Evolutionary conservation across 1,139 yeast genomes (phyloP).

Genomic region (Yamadazyma songkhlaensis): DNA sequence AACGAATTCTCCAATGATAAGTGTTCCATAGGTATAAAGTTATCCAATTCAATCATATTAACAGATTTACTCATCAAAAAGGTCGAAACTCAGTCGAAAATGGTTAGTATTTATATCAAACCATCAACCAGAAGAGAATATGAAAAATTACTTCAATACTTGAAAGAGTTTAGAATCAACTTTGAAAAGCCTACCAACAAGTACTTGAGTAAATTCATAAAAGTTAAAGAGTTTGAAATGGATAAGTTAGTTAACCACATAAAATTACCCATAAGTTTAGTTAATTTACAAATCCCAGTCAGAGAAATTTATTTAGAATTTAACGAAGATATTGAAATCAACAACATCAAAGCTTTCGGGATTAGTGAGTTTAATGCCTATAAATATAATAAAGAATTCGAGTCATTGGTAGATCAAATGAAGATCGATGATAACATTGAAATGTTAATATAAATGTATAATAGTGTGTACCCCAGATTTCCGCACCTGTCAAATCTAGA

Average conservation of each 20-base stretch:
- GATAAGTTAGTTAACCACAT: constrained; percentile 25
- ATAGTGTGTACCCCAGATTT: not conserved
- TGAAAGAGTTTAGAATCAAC: constrained; percentile 17
- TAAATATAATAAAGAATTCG: constrained; percentile 25
- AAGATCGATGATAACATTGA: constrained; percentile 6
- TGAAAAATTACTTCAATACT: constrained; percentile 19
- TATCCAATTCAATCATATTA: constrained; percentile 30
- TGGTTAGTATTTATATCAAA: constrained; percentile 28
- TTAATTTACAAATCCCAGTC: constrained; percentile 32
- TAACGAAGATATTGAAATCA: constrained; percentile 22
- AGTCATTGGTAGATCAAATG: constrained; percentile 20
- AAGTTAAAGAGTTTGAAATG: constrained; percentile 25
- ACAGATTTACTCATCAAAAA: constrained; percentile 35
- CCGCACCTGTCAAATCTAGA: too few relatives aligned
- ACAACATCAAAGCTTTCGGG: constrained; percentile 37
- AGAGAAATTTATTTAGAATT: constrained; percentile 38
- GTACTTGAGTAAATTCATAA: constrained; percentile 31
- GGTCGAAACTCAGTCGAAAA: constrained; percentile 10
- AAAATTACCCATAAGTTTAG: constrained; percentile 32
- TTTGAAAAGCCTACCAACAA: constrained; percentile 15
- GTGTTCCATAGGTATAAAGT: constrained; percentile 37
- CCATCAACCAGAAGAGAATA: constrained; percentile 20
- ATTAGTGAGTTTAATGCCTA: constrained; percentile 31
- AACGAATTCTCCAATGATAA: constrained; percentile 8
- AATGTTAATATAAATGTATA: constrained; percentile 3